Base-by-base conservation (phyloP, 208 protist species). In the Wallacemonas sp. region DNA sequence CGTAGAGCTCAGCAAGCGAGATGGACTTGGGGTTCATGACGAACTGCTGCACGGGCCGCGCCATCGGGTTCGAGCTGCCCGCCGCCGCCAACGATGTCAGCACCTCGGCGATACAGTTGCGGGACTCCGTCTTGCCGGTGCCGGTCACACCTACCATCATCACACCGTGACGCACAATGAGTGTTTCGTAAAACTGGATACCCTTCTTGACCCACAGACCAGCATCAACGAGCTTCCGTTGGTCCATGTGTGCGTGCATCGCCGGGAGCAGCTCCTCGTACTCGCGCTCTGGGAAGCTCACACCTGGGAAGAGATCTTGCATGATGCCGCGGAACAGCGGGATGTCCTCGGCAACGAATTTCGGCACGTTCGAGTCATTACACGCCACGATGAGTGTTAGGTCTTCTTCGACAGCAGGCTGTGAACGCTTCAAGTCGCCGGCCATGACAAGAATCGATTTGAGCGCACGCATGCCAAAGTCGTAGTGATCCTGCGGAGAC, bases 391-490 rank as follows among this genome's bases (percentile, higher is more conserved):
- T 99, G 19, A 99, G 92, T 4, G 98, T 97, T 29, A 98, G 89
- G 65, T 99, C 96, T 78, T 99, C 98, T 37, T 87, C 73, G n/a
- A 99, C 83, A 61, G 97, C 87, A 6, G 96, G 93, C 81, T 98
- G 91, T 24, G 92, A 95, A 53, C 97, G 87, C 85, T 99, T 99
- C 37, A 98, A 77, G 57, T 97, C 86, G 37, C 98, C 98, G 4
- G 98, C 98, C 98, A 99, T 99, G 26, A 99, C 97, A 30, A 99
- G 83, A 80, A 99, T 98, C 8, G 96, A 98, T 82, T 99, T 99
- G 37, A 99, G 78, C 19, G 98, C 97, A 57, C 98, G 91, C 97
- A 99, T 99, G 65, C 98, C 98, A 72, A 99, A 99, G 70, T 99
- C 98, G 78, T 98, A 98, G 85, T 98, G 97, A 68, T 98, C 93